Percentiles rank a stretch among this genome's conserved stretches.
Conservation (phyloP, 108 stramenopile species). For the Bacterosira constricta region DNA sequence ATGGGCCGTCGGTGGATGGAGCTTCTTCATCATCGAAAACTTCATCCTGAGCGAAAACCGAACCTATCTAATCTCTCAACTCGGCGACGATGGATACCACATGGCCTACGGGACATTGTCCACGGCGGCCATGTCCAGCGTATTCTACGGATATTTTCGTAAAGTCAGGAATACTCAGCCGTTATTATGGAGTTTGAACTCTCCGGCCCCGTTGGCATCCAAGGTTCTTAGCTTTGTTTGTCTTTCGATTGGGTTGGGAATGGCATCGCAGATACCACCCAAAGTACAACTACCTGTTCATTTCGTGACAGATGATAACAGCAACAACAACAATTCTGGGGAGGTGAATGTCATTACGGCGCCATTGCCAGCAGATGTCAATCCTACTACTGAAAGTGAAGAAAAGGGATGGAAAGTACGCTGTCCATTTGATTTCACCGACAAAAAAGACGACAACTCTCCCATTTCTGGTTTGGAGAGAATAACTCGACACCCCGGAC, state of each 20-base stretch:
- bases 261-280: slow-evolving; percentile 78
- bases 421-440: slow-evolving; percentile 92
- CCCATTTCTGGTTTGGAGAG: slow-evolving; percentile 70
- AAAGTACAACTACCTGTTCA: slow-evolving; percentile 82
- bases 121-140: slow-evolving; percentile 77
- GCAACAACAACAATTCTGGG: neutral
- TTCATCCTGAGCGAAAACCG: slow-evolving; percentile 90
- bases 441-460: slow-evolving; percentile 18
- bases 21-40: slow-evolving; percentile 87
- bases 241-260: slow-evolving; percentile 66
- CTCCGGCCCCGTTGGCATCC: slow-evolving; percentile 29
- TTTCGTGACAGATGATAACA: slow-evolving; percentile 7
- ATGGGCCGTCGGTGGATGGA: slow-evolving; percentile 83
- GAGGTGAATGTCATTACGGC: neutral
- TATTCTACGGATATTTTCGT: slow-evolving; percentile 70
- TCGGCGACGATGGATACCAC: slow-evolving; percentile 81
- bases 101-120: slow-evolving; percentile 72
- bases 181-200: slow-evolving; percentile 24
- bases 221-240: slow-evolving; percentile 48
- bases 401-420: slow-evolving; percentile 69
- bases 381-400: neutral
- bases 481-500: slow-evolving; percentile 83
- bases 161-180: slow-evolving; percentile 50
- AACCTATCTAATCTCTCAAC: slow-evolving; percentile 62
- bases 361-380: neutral